These are phyloP conservation scores for Spergularia bocconei DNA, from an alignment of 148 eudicot species.

Conservation along the genomic window DNA sequence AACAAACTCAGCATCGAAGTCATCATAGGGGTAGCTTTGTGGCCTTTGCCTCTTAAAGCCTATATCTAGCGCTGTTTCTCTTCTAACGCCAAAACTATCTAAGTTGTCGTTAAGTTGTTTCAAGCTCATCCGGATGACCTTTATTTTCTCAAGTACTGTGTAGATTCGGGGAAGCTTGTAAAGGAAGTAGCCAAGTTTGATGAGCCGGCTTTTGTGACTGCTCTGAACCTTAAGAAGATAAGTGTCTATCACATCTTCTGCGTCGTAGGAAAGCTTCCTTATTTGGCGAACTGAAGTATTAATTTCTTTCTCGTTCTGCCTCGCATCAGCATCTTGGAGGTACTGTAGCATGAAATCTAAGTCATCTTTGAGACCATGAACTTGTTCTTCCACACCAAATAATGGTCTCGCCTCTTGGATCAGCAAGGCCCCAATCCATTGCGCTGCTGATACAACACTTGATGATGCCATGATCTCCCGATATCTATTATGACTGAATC, in stretches of 20 bases:
- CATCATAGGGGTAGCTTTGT: constrained; percentile 14
- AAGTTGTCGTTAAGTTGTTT: not conserved
- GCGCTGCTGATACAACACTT: not conserved
- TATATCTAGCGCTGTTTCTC: not conserved
- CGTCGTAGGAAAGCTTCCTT: constrained; percentile 7
- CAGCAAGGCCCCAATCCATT: constrained; percentile 9
- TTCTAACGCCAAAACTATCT: not conserved
- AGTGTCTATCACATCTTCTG: constrained; percentile 12
- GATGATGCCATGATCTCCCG: constrained; percentile 13
- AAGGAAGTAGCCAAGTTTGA: not conserved
- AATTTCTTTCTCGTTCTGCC: not conserved
- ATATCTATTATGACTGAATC: not conserved
- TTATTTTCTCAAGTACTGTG: not conserved
- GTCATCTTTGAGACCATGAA: constrained; percentile 8
- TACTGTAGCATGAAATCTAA: constrained; percentile 13
- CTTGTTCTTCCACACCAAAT: constrained; percentile 12
- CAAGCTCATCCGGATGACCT: not conserved
- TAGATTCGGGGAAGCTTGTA: not conserved
- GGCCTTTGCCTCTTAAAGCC: not conserved
- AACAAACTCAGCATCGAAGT: not conserved
- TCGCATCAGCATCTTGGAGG: constrained; percentile 21
- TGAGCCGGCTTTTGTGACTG: not conserved
- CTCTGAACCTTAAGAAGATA: not conserved
- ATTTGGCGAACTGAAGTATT: not conserved
- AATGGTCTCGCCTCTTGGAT: constrained; percentile 4